Evolutionary conservation across 2,329 filamentous ascomycete species (phyloP).

Genomic region (Aspergillus fischeri): DNA sequence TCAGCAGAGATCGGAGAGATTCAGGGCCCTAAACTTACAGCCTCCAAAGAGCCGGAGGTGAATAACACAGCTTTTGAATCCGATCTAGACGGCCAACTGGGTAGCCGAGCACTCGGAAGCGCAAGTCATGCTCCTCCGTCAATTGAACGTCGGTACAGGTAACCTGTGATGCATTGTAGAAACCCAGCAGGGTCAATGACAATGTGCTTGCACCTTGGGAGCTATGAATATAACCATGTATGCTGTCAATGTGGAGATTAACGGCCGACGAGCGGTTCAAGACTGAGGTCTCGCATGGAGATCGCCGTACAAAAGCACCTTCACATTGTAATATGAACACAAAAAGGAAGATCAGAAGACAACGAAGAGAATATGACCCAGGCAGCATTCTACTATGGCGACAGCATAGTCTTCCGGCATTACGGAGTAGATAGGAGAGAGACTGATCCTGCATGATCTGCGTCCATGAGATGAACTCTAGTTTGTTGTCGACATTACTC

Average conservation of each 20-base stretch:
- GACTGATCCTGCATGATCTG: background rate
- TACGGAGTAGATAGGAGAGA: background rate
- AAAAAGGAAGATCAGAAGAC: background rate
- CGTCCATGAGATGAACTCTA: background rate
- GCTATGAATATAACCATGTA: background rate
- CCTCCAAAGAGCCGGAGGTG: background rate
- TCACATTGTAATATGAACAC: background rate
- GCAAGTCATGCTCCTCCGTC: background rate
- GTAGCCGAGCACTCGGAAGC: constrained; percentile 1
- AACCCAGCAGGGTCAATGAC: background rate
- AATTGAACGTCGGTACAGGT: background rate
- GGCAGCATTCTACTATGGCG: background rate
- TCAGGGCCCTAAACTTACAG: background rate
- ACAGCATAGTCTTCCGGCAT: no score
- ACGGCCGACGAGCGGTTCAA: background rate
- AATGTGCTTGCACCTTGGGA: background rate
- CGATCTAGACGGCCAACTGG: background rate
- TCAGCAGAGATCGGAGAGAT: background rate
- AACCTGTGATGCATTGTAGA: constrained; percentile 1
- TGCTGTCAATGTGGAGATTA: background rate
- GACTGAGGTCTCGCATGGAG: background rate
- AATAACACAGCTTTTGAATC: background rate
- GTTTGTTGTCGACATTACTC: background rate
- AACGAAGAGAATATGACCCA: background rate
- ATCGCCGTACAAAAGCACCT: background rate